Percentiles rank a stretch among this genome's conserved stretches.
phyloP scores from a whole-genome alignment of 2,329 filamentous ascomycete genomes.

The Aspergillus vadensis region DNA sequence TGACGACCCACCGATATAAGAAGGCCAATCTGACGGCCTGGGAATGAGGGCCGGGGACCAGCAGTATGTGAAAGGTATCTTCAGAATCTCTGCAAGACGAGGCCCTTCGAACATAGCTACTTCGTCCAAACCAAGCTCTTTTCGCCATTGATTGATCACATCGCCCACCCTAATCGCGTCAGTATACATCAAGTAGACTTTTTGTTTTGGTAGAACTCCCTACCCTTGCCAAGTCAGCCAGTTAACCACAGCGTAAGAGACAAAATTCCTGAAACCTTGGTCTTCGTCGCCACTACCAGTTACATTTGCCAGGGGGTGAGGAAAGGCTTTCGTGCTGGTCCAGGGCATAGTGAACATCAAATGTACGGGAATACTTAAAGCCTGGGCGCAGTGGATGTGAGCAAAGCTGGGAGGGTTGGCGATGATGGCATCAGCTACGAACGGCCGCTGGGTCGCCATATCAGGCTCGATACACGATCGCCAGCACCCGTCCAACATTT shows the following conservation, averaged over 20 bases:
- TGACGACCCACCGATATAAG: not conserved
- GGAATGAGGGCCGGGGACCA: not conserved
- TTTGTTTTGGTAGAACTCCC: too few relatives aligned
- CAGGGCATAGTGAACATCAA: conserved; percentile 18
- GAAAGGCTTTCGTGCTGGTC: not conserved
- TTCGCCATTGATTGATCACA: conserved; percentile 1
- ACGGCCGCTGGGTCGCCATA: conserved; percentile 55
- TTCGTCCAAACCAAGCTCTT: not conserved
- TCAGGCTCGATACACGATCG: conserved; percentile 64
- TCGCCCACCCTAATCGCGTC: not conserved
- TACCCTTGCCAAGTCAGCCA: conserved; percentile 5
- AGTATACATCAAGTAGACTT: too few relatives aligned
- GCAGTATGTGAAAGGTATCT: conserved; percentile 4
- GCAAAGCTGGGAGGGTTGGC: conserved; percentile 44
- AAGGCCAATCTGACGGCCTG: conserved; percentile 1
- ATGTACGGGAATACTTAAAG: conserved; percentile 38
- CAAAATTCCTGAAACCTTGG: not conserved
- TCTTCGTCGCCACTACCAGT: not conserved
- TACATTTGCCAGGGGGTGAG: conserved; percentile 4
- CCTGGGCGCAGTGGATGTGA: conserved; percentile 40
- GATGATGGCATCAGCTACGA: conserved; percentile 42
- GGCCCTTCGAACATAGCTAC: not conserved
- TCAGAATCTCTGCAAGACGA: not conserved
- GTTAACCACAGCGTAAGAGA: conserved; percentile 1
- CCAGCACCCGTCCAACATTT: conserved; percentile 78